A percentile compares a stretch with the other conserved stretches of the same genome.
These are phyloP conservation scores for Nemania sp. DNA, from an alignment of 2,329 filamentous ascomycete species.

Conservation along the genomic window DNA sequence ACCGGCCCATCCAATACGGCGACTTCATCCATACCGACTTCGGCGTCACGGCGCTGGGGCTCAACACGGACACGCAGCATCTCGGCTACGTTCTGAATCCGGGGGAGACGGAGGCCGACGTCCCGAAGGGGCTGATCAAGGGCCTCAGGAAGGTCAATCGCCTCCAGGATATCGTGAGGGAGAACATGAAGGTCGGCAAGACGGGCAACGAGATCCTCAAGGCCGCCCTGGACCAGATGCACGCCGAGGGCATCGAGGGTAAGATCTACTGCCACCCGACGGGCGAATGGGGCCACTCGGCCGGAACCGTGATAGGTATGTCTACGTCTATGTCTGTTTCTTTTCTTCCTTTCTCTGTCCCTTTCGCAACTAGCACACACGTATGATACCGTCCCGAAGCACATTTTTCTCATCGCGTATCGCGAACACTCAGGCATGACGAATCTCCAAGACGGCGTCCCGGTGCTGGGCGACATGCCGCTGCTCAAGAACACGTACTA, in stretches of 20 bases:
- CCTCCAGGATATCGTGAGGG: conserved; percentile 52
- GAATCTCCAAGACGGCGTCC: conserved; percentile 54
- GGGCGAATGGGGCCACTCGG: conserved; percentile 56
- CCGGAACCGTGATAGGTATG: conserved; percentile 52
- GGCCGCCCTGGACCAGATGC: conserved; percentile 47
- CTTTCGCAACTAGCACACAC: background rate
- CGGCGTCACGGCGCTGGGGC: conserved; percentile 51
- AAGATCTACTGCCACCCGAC: conserved; percentile 56
- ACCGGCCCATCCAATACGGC: conserved; percentile 46
- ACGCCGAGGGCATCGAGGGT: conserved; percentile 49
- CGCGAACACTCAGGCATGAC: conserved; percentile 48
- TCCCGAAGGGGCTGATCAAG: conserved; percentile 48
- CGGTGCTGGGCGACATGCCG: conserved; percentile 51
- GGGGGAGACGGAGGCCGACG: conserved; percentile 46
- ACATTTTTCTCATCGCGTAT: conserved; percentile 2
- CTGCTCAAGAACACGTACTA: conserved; percentile 53
- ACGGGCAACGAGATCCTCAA: conserved; percentile 52
- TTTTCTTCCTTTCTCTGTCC: background rate
- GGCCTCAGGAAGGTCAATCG: conserved; percentile 52
- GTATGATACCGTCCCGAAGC: background rate
- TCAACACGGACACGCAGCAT: conserved; percentile 57
- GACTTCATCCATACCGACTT: conserved; percentile 57
- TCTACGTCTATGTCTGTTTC: background rate
- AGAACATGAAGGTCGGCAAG: conserved; percentile 49
- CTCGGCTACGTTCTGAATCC: conserved; percentile 54